Evolutionary conservation across 2,329 filamentous ascomycete species (phyloP).

Genomic region (Alternaria sp.): DNA sequence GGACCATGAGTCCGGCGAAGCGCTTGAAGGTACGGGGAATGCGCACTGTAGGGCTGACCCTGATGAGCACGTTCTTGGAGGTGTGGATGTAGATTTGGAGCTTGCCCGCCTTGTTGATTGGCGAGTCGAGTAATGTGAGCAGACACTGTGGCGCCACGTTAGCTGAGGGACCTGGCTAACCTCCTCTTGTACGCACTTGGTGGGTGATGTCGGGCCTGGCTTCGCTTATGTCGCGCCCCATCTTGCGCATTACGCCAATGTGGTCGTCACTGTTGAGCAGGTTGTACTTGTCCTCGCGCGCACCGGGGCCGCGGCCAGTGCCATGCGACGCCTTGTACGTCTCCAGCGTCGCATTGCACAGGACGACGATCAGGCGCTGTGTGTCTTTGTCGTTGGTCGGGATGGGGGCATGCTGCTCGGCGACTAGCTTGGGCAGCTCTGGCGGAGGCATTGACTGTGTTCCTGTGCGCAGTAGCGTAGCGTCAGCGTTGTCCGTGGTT

Average conservation of each 20-base stretch:
- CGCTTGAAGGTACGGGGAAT: constrained; percentile 99
- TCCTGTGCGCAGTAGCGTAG: constrained; percentile 29
- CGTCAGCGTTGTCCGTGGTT: constrained; percentile 33
- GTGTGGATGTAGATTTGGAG: constrained; percentile 99
- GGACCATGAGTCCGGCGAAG: constrained; percentile 98
- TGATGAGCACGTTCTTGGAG: constrained; percentile 94
- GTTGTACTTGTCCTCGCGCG: constrained; percentile 93
- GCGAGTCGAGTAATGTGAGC: constrained; percentile 94
- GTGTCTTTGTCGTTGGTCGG: constrained; percentile 86
- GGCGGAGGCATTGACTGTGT: constrained; percentile 96
- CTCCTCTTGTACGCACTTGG: constrained; percentile 70
- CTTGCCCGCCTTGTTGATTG: constrained; percentile 97
- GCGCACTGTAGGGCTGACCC: constrained; percentile 96
- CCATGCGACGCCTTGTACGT: constrained; percentile 92
- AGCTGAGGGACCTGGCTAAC: constrained; percentile 18
- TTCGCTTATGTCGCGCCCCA: constrained; percentile 98
- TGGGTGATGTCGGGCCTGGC: constrained; percentile 97
- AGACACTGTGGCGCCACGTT: constrained; percentile 72
- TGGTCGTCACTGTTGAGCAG: constrained; percentile 98
- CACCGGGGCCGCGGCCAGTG: constrained; percentile 65
- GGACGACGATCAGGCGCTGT: constrained; percentile 89
- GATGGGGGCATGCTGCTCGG: constrained; percentile 89
- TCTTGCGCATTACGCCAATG: constrained; percentile 98
- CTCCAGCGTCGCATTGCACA: constrained; percentile 96
- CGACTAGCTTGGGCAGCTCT: constrained; percentile 86